A percentile compares a stretch with the other conserved stretches of the same genome.
phyloP scores from a whole-genome alignment of 2,329 filamentous ascomycete species.

The Aspergillus terreus region DNA sequence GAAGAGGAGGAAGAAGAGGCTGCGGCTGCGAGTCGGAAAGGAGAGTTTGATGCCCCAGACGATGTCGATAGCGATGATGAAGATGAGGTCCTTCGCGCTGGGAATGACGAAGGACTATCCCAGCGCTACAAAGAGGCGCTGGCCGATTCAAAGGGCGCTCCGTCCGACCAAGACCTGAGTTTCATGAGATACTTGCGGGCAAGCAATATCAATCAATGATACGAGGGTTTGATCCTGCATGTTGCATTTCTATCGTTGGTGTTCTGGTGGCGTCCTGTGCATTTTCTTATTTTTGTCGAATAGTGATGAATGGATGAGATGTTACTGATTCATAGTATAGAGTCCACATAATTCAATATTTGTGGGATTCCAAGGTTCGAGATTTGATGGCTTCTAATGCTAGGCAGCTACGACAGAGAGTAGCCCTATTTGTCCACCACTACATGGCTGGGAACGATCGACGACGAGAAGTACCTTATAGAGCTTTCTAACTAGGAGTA shows the following conservation, averaged over 20 bases:
- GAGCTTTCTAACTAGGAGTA: too few relatives aligned
- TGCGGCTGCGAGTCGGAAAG: slow-evolving; percentile 18
- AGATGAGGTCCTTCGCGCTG: slow-evolving; percentile 57
- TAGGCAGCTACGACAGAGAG: too few relatives aligned
- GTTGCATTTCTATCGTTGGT: not conserved
- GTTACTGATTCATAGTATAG: not conserved
- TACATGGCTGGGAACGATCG: too few relatives aligned
- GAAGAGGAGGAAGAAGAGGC: slow-evolving; percentile 48
- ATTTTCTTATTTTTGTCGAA: not conserved
- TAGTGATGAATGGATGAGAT: not conserved
- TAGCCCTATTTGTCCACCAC: too few relatives aligned
- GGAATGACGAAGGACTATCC: slow-evolving; percentile 64
- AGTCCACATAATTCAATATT: not conserved
- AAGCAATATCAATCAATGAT: slow-evolving; percentile 30
- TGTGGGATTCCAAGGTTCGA: not conserved
- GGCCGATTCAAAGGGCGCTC: slow-evolving; percentile 45
- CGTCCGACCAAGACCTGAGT: slow-evolving; percentile 47
- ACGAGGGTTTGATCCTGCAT: not conserved
- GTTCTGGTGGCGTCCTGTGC: not conserved
- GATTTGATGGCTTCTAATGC: too few relatives aligned
- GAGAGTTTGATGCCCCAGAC: slow-evolving; percentile 46
- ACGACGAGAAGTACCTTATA: too few relatives aligned
- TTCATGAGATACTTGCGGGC: slow-evolving; percentile 49
- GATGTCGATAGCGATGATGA: slow-evolving; percentile 53
- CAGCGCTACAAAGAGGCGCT: slow-evolving; percentile 74